phyloP scores from a whole-genome alignment of 73 alveolate species.

The Stentor roeselii region DNA sequence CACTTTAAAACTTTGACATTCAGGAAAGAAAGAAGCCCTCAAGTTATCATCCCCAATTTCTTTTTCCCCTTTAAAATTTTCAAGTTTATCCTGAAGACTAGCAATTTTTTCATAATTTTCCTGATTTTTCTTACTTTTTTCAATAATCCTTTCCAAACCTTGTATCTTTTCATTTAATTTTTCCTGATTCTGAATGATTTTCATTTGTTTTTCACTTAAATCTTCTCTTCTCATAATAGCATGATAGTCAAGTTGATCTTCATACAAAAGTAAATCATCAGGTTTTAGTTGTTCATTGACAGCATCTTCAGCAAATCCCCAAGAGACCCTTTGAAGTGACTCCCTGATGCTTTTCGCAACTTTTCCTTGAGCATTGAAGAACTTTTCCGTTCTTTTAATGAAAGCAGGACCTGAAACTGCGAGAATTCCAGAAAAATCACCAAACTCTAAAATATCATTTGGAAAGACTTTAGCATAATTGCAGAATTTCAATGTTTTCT shows the following conservation, averaged over 20 bases:
- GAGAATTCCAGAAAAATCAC: too few relatives aligned
- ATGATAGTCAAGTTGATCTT: not conserved
- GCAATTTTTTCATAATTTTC: not conserved
- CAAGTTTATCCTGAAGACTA: not conserved
- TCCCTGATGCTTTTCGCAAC: too few relatives aligned
- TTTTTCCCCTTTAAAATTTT: not conserved
- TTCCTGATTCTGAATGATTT: not conserved
- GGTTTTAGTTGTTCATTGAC: not conserved
- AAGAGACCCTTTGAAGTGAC: not conserved
- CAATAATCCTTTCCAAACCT: not conserved
- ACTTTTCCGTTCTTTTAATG: too few relatives aligned
- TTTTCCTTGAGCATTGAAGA: too few relatives aligned
- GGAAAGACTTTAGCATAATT: too few relatives aligned
- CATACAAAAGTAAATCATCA: not conserved
- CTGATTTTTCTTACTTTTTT: not conserved
- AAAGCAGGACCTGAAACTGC: too few relatives aligned
- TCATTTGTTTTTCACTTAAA: not conserved
- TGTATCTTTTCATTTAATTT: not conserved
- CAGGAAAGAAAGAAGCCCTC: not conserved
- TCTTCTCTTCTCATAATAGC: not conserved
- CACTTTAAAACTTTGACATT: not conserved
- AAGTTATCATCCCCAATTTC: not conserved
- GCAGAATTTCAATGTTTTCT: too few relatives aligned
- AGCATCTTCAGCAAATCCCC: not conserved
- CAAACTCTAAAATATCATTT: too few relatives aligned